A percentile compares a stretch with the other conserved stretches of the same genome.
Evolutionary conservation across 148 eudicot genomes (phyloP).

Genomic region (Rhododendron williamsianum): DNA sequence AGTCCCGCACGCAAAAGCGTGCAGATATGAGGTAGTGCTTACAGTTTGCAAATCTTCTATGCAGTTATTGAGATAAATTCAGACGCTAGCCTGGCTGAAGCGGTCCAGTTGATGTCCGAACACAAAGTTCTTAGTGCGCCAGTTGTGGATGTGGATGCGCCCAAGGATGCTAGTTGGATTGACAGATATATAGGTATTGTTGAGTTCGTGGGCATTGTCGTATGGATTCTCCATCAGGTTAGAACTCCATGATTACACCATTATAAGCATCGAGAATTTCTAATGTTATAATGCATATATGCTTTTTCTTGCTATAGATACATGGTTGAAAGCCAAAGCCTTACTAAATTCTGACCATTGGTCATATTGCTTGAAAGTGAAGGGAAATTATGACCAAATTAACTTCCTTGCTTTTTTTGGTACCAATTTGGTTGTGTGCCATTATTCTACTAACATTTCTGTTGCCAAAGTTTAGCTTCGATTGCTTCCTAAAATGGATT

Average conservation of each 20-base stretch:
- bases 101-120: slow-evolving; percentile 67
- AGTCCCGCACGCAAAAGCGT: background rate
- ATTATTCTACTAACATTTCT: background rate
- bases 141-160: slow-evolving; percentile 75
- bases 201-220: slow-evolving; percentile 94
- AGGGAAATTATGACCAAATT: background rate
- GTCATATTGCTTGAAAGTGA: background rate
- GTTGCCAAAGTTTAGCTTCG: background rate
- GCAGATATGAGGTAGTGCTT: background rate
- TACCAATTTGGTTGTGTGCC: background rate
- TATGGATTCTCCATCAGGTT: slow-evolving; percentile 95
- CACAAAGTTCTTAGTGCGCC: slow-evolving; percentile 84
- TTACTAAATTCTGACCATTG: background rate
- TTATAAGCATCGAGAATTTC: background rate
- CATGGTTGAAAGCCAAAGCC: background rate
- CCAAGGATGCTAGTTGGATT: slow-evolving; percentile 81
- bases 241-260: background rate
- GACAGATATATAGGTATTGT: slow-evolving; percentile 88
- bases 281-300: background rate
- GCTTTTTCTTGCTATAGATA: background rate
- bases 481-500: background rate
- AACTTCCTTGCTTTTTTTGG: background rate
- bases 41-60: slow-evolving; percentile 4
- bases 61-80: slow-evolving; percentile 75
- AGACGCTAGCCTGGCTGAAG: slow-evolving; percentile 76